These are phyloP conservation scores for Balakata baccata DNA, from an alignment of 345 rosid genomes.

Conservation along the genomic window DNA sequence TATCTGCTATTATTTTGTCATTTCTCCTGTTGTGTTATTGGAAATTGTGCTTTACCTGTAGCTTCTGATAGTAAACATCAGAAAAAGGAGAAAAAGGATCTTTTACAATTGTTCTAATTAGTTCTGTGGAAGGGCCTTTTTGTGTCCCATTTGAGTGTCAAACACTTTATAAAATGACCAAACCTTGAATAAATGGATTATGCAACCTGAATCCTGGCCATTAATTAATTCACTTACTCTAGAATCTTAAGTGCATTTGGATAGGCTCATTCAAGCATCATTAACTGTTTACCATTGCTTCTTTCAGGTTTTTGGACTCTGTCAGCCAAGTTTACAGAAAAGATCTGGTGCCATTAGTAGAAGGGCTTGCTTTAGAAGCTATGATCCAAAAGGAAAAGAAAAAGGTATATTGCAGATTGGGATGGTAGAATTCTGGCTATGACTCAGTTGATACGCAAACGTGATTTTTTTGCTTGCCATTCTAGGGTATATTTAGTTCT, in stretches of 20 bases:
- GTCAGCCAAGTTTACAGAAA: constrained; percentile 55
- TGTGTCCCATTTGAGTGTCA: neutral
- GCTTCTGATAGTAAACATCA: neutral
- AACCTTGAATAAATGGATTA: no score
- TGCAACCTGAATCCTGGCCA: neutral
- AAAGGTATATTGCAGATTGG: constrained; percentile 39
- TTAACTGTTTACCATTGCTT: neutral
- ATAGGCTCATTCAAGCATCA: neutral
- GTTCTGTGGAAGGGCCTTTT: neutral
- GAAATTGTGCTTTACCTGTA: neutral
- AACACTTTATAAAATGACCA: neutral
- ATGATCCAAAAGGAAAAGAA: constrained; percentile 65
- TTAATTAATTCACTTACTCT: neutral
- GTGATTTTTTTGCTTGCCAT: constrained; percentile 14
- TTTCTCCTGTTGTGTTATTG: neutral
- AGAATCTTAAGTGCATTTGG: constrained; percentile 6
- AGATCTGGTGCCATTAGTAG: constrained; percentile 36
- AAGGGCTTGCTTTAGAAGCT: constrained; percentile 31
- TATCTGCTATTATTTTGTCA: neutral
- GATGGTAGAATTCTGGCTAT: neutral
- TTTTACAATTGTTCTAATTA: neutral
- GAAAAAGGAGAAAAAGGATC: neutral
- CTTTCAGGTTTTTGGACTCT: constrained; percentile 52
- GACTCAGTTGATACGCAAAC: neutral
- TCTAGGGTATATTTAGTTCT: constrained; percentile 81